Evolutionary conservation across 208 protist species (phyloP).

Genomic region (Balamuthia mandrillaris): DNA sequence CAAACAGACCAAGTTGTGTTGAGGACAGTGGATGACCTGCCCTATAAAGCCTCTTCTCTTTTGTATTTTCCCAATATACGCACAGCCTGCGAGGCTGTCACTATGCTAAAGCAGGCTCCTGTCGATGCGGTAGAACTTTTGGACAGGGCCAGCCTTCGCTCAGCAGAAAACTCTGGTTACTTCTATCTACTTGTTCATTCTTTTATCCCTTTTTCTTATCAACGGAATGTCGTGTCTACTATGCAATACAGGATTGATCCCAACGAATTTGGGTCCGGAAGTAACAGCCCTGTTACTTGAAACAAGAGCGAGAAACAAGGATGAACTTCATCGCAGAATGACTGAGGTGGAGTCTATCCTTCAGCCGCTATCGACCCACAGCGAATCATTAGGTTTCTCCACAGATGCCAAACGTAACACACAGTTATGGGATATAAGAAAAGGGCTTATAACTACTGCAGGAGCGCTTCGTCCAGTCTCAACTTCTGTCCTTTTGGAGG

Average conservation of each 20-base stretch:
- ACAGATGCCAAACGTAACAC: too few species aligned
- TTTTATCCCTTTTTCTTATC: not conserved
- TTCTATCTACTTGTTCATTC: not conserved
- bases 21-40: slow-evolving; percentile 54
- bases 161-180: slow-evolving; percentile 33
- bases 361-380: too few species aligned
- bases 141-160: slow-evolving; percentile 24
- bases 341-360: too few species aligned
- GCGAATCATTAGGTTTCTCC: too few species aligned
- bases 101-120: slow-evolving; percentile 26
- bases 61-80: slow-evolving; percentile 54
- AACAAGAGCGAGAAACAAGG: not conserved
- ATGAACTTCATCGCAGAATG: not conserved
- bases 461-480: too few species aligned
- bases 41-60: slow-evolving; percentile 56
- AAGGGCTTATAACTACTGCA: too few species aligned
- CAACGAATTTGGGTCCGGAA: not conserved
- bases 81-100: slow-evolving; percentile 40
- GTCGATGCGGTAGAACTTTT: slow-evolving; percentile 62
- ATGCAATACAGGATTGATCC: not conserved
- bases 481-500: too few species aligned
- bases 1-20: slow-evolving; percentile 38
- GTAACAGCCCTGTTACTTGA: slow-evolving; percentile 29
- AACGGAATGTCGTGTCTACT: not conserved
- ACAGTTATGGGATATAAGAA: too few species aligned